Conservation (phyloP, 495 filamentous ascomycete species). For the Peziza echinospora region DNA sequence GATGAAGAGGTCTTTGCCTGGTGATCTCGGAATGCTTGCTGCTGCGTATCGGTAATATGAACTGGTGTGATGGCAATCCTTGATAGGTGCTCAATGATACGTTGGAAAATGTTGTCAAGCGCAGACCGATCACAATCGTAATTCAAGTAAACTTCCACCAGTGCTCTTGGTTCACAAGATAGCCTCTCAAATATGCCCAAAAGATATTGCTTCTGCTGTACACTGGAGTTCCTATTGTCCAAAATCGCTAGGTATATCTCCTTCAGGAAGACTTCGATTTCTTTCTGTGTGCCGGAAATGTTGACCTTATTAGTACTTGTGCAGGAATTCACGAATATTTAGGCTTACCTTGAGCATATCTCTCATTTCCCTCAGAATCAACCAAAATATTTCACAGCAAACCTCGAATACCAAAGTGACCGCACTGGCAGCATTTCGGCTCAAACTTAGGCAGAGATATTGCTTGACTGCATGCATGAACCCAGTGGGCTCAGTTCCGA, state of each 20-base stretch:
- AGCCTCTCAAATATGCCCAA: constrained; percentile 67
- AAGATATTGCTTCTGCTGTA: constrained; percentile 80
- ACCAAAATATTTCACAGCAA: constrained; percentile 91
- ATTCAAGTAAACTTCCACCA: constrained; percentile 95
- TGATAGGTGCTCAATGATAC: constrained; percentile 78
- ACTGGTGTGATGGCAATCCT: constrained; percentile 57
- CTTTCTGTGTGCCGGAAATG: constrained; percentile 41
- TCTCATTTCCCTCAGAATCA: constrained; percentile 84
- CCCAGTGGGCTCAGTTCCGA: constrained; percentile 59
- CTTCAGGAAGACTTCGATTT: constrained; percentile 92
- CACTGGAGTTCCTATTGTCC: constrained; percentile 64
- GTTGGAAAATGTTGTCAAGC: constrained; percentile 91
- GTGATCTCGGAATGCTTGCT: constrained; percentile 66
- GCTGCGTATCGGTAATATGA: constrained; percentile 47
- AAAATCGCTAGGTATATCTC: constrained; percentile 92
- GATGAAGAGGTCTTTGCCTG: constrained; percentile 32
- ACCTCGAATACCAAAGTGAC: constrained; percentile 84
- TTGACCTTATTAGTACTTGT: neutral
- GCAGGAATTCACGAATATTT: neutral
- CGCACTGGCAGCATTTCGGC: constrained; percentile 81
- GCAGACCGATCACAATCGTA: constrained; percentile 90
- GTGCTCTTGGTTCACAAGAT: constrained; percentile 58
- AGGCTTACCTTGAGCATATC: constrained; percentile 64
- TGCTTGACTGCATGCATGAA: constrained; percentile 94
- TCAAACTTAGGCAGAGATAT: constrained; percentile 82